Base-by-base conservation (phyloP, 2,329 filamentous ascomycete genomes). In the Chalaropsis ovoidea region DNA sequence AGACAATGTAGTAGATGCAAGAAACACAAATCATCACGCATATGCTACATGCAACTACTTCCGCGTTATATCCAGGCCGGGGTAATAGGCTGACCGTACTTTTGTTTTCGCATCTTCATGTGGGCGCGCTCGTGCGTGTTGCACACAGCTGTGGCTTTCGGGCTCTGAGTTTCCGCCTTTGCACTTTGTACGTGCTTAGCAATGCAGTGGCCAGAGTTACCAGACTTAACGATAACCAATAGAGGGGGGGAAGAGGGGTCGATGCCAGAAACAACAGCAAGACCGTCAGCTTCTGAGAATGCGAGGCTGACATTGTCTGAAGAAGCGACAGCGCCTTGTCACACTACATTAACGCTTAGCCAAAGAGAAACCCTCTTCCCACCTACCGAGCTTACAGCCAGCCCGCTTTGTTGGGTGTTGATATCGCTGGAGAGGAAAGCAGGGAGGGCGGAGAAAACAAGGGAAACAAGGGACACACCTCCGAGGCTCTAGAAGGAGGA, bases 251-350 rank as follows among this genome's bases (percentile, higher is more conserved):
- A 31, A 6, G 31, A 6, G 6, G 31, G 31, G 31, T 2, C 6
- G 31, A 31, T 31, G 31, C 31, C 31, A 31, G 31, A 31, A 2
- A 31, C 31, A 31, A 31, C 31, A 6, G 6, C 31, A 31, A 31
- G 31, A 6, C 31, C 15, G 52, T 56, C 27, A 31, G 22, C 22
- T 56, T 31, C 31, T 24, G 6, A 31, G 27, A 56, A 56, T 27
- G 7, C 27, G 52, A 56, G 52, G 52, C 52, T 56, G 52, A 35
- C 61, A 24, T 43, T 62, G 61, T 62, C 19, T 62, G 61, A 62
- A 45, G 61, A 62, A 62, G 61, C 61, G 39, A 62, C 61, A 62
- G 61, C 41, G 61, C 42, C 41, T 45, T 31, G 61, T 62, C 19
- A 31, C 61, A 62, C 61, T 27, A 19, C 61, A 62, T 62, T 24